Conservation (phyloP, 805 yeast species). For the Candida arabinofermentans region DNA sequence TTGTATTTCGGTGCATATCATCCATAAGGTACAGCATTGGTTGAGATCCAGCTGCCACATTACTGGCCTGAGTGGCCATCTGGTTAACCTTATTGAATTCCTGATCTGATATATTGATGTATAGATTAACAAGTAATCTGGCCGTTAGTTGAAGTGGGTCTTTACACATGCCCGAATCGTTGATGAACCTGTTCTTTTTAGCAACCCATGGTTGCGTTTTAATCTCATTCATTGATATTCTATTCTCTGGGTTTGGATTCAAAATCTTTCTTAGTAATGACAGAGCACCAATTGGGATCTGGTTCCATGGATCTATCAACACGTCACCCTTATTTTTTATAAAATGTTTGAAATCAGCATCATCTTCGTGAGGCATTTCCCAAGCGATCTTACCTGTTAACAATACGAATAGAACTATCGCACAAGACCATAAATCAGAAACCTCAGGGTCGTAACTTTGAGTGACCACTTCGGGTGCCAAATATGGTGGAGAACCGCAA, state of each 20-base stretch:
- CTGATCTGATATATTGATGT: constrained; percentile 49
- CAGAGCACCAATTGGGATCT: constrained; percentile 43
- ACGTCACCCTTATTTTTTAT: constrained; percentile 43
- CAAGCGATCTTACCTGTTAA: constrained; percentile 68
- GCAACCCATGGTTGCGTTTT: constrained; percentile 54
- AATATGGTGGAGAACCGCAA: constrained; percentile 73
- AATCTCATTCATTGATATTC: constrained; percentile 41
- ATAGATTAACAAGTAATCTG: constrained; percentile 46
- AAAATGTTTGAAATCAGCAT: constrained; percentile 36
- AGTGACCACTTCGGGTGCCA: constrained; percentile 67
- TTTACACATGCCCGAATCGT: constrained; percentile 45
- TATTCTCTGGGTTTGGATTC: constrained; percentile 41
- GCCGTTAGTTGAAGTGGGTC: constrained; percentile 51
- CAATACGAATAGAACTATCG: constrained; percentile 57
- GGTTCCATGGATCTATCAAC: constrained; percentile 50
- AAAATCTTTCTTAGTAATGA: constrained; percentile 51
- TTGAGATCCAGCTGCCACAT: constrained; percentile 38
- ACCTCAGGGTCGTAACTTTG: constrained; percentile 51
- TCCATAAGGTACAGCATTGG: constrained; percentile 40
- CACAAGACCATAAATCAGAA: constrained; percentile 70
- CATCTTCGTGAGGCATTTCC: constrained; percentile 58
- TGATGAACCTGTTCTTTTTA: constrained; percentile 39
- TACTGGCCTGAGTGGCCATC: constrained; percentile 21
- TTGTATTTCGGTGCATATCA: constrained; percentile 27
- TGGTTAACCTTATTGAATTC: constrained; percentile 33